phyloP scores from a whole-genome alignment of 805 yeast genomes.

The Saccharomycopsis amapae region DNA sequence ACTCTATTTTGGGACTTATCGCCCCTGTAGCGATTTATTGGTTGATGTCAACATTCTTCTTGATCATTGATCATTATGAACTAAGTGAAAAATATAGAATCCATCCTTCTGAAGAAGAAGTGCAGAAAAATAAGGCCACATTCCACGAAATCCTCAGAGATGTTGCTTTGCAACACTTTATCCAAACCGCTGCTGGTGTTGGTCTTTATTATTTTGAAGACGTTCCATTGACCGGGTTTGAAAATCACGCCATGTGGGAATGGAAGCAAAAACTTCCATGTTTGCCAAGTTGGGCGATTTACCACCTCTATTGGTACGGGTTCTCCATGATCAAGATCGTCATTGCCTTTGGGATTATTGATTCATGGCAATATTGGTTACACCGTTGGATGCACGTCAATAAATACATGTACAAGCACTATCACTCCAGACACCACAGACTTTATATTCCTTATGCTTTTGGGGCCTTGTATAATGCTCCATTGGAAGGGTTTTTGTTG shows the following conservation, averaged over 20 bases:
- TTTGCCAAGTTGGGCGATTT: conserved; percentile 44
- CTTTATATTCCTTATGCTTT: conserved; percentile 93
- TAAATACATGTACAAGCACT: conserved; percentile 63
- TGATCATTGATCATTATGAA: conserved; percentile 63
- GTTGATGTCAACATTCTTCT: conserved; percentile 68
- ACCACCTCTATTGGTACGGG: conserved; percentile 54
- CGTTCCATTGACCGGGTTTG: conserved; percentile 44
- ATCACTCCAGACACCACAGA: conserved; percentile 93
- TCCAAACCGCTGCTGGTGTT: conserved; percentile 71
- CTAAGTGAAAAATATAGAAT: conserved; percentile 80
- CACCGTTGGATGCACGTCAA: conserved; percentile 87
- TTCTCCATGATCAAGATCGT: conserved; percentile 50
- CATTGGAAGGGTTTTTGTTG: conserved; percentile 85
- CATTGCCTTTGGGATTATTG: conserved; percentile 68
- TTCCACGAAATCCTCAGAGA: conserved; percentile 65
- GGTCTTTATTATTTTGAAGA: conserved; percentile 48
- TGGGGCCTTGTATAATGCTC: conserved; percentile 93
- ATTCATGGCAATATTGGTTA: conserved; percentile 91
- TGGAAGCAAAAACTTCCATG: conserved; percentile 34
- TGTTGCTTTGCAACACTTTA: conserved; percentile 75
- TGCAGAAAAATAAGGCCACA: conserved; percentile 66
- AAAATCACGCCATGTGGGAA: conserved; percentile 40
- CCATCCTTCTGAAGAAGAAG: conserved; percentile 86
- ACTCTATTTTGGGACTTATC: conserved; percentile 61
- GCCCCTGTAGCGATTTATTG: conserved; percentile 83